Evolutionary conservation across 768 basidiomycete species (phyloP), one percentile per base, ranked within the genome.

Genomic region (Chalciporus pseudorubinellus): DNA sequence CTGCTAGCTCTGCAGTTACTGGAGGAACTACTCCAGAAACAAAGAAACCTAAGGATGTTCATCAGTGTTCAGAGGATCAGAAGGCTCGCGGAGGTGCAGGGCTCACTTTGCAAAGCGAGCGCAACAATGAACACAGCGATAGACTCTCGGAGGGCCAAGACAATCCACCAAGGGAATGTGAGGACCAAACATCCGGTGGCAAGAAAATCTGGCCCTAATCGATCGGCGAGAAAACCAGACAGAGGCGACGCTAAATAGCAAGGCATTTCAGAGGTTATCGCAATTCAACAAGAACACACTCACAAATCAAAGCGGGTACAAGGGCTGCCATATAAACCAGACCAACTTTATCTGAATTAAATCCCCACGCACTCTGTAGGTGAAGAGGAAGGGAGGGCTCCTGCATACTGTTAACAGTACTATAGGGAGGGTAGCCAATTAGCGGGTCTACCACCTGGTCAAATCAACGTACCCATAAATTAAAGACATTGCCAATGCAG

Each of bases 311-410:
- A 0, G 82, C 79, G 1, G 86, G 87, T 7, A 85, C 67, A 21
- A 85, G 78, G 9, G 78, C 76, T 8, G 81, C 85, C 50, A 89
- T 69, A 62, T 83, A 84, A 14, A 87, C 76, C n/a, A 89, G 58
- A 8, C 88, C 88, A 10, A 87, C 82, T 62, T 53, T 69, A 65
- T n/a, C 63, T 0, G 83, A 73, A 48, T 73, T 55, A 36, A 79
- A 72, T 5, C 65, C 64, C 78, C 82, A 85, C 7, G 75, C 53
- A 11, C 60, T 60, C 54, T 80, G 76, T 31, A 84, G 61, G 52
- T 79, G 80, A 22, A 84, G 63, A 1, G 84, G 81, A 33, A 85
- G 67, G 6, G 82, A 71, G 14, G 84, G 81, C 46, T 85, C 84
- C 57, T 76, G 74, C 44, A 72, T 72, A 31, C 72, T 78, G 45